A percentile compares a stretch with the other conserved stretches of the same genome.
These are phyloP conservation scores for Terana coerulea DNA, from an alignment of 768 basidiomycete species.

Conservation along the genomic window DNA sequence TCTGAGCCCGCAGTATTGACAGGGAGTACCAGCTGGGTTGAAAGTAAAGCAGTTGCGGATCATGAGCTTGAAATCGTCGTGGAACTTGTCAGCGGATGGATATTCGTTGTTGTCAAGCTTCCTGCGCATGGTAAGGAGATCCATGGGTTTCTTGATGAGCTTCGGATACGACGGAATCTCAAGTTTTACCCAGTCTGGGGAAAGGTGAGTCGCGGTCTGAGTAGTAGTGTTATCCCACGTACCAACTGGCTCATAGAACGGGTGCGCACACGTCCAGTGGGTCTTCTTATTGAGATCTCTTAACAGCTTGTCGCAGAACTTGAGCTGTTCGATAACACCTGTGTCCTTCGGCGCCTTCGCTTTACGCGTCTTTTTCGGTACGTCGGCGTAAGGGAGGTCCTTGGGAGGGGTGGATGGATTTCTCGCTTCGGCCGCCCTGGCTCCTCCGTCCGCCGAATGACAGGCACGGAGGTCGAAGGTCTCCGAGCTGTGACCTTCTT, in stretches of 20 bases:
- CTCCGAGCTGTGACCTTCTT: constrained; percentile 53
- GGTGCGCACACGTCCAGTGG: constrained; percentile 64
- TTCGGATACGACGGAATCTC: constrained; percentile 83
- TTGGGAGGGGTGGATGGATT: constrained; percentile 95
- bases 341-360: constrained; percentile 58
- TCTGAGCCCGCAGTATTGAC: constrained; percentile 86
- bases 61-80: constrained; percentile 92
- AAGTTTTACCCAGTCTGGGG: constrained; percentile 69
- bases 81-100: constrained; percentile 72
- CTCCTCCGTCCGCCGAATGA: constrained; percentile 74
- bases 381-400: constrained; percentile 81
- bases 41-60: constrained; percentile 90
- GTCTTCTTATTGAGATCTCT: constrained; percentile 77
- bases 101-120: constrained; percentile 83
- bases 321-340: constrained; percentile 76
- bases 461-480: constrained; percentile 76
- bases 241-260: constrained; percentile 96
- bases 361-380: constrained; percentile 64
- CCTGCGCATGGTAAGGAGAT: constrained; percentile 81
- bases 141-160: constrained; percentile 94
- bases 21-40: constrained; percentile 82
- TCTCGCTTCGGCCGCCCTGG: constrained; percentile 92
- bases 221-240: constrained; percentile 38
- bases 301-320: constrained; percentile 75
- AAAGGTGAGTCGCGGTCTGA: neutral